Percentiles rank a stretch among this genome's conserved stretches.
Evolutionary conservation across 805 yeast species (phyloP).

Genomic region (Yarrowia sp.): DNA sequence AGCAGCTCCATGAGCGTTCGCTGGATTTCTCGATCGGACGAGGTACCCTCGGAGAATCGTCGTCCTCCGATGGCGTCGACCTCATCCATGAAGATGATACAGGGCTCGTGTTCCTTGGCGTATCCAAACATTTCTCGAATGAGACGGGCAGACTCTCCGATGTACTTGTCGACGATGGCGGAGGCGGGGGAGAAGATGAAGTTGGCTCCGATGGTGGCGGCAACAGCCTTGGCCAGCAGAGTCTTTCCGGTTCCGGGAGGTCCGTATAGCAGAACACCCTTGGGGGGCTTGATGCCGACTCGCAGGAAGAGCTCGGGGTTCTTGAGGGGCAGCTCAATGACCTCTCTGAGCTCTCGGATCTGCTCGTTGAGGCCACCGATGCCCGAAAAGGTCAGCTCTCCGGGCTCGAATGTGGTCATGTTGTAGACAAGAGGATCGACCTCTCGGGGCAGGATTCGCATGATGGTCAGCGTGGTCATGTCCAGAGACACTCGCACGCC

Average conservation of each 20-base stretch:
- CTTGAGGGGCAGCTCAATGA: conserved; percentile 92
- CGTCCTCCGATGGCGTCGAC: conserved; percentile 99
- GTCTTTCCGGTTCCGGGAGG: conserved; percentile 99
- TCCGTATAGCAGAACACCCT: conserved; percentile 93
- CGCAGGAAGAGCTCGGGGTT: conserved; percentile 94
- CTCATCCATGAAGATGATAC: conserved; percentile 98
- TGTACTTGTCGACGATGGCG: conserved; percentile 95
- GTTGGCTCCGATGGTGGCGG: conserved; percentile 97
- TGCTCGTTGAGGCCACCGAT: conserved; percentile 97
- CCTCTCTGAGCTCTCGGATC: conserved; percentile 94
- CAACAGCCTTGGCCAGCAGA: conserved; percentile 92
- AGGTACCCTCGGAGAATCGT: conserved; percentile 95
- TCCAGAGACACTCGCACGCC: conserved; percentile 96
- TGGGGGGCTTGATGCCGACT: conserved; percentile 98
- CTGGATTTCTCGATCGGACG: conserved; percentile 98
- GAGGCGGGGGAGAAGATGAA: conserved; percentile 98
- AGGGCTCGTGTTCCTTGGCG: conserved; percentile 97
- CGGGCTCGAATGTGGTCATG: conserved; percentile 98
- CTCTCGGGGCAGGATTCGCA: conserved; percentile 96
- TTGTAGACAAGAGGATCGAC: conserved; percentile 97
- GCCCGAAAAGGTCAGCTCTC: conserved; percentile 89
- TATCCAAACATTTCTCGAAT: conserved; percentile 97
- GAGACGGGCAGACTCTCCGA: conserved; percentile 95
- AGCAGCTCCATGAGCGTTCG: conserved; percentile 95
- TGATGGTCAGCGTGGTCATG: conserved; percentile 95